These are phyloP conservation scores for Collybia sp. DNA, from an alignment of 768 basidiomycete genomes.

Conservation along the genomic window DNA sequence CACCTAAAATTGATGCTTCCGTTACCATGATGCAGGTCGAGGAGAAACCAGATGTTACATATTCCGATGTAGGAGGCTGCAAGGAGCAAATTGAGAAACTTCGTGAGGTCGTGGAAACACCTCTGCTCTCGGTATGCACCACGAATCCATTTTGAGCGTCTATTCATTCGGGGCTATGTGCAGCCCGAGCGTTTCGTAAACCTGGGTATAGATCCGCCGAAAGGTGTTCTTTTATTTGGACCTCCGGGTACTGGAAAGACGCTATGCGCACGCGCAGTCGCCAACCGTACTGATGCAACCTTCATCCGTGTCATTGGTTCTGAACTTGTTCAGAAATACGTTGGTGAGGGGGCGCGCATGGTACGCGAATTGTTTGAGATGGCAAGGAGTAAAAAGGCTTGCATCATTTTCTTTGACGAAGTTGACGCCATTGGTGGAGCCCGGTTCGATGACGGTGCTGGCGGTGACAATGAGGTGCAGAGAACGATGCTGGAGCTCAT, in stretches of 20 bases:
- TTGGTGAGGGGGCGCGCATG: slow-evolving; percentile 98
- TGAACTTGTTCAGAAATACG: slow-evolving; percentile 99
- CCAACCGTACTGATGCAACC: slow-evolving; percentile 97
- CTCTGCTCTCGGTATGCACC: slow-evolving; percentile 72
- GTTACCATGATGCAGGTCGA: slow-evolving; percentile 99
- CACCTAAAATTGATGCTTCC: slow-evolving; percentile 98
- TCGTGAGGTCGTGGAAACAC: slow-evolving; percentile 96
- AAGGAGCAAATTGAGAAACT: slow-evolving; percentile 99
- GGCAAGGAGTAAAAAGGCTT: slow-evolving; percentile 98
- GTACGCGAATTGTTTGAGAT: slow-evolving; percentile 98
- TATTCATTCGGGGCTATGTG: background rate
- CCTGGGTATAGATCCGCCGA: slow-evolving; percentile 98
- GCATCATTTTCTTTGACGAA: slow-evolving; percentile 99
- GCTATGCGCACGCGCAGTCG: slow-evolving; percentile 95
- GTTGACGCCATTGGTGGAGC: slow-evolving; percentile 98
- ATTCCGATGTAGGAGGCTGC: slow-evolving; percentile 96
- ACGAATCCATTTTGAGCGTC: too few relatives aligned
- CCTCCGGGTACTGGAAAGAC: slow-evolving; percentile 99
- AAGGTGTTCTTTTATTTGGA: slow-evolving; percentile 94
- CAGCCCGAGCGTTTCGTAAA: slow-evolving; percentile 99
- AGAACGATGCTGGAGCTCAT: slow-evolving; percentile 99
- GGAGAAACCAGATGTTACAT: slow-evolving; percentile 97
- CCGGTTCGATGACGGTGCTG: slow-evolving; percentile 96
- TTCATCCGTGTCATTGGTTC: slow-evolving; percentile 99
- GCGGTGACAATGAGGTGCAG: slow-evolving; percentile 99